Evolutionary conservation across 768 basidiomycete genomes (phyloP), one percentile per base, ranked within the genome.

Genomic region (Russula compacta): DNA sequence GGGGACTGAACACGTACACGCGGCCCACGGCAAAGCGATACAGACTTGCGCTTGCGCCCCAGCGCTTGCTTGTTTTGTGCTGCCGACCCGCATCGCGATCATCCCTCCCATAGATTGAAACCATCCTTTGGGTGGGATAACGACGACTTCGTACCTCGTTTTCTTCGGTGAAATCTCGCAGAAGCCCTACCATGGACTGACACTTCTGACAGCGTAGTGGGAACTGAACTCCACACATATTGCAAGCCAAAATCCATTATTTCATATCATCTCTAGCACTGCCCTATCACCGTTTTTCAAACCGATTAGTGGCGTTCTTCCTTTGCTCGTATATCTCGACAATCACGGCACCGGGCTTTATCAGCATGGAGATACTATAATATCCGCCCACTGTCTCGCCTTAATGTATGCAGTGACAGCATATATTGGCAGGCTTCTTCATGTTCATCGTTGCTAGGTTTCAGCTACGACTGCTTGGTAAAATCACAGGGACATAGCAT

Each of bases 1-100:
- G 43, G 61, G 39, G 21, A 62, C 10, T 48, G 44, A 58, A 58
- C 56, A 62, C 56, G 56, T 58, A 62, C 61, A 53, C 38, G 24
- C 14, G 46, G 36, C 33, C 4, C 35, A 15, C 19, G 5, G 19
- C 38, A n/a, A 50, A 19, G 15, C 9, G 12, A 6, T 7, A 32
- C 11, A 29, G 24, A 8, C 33, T 24, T 12, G 24, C 35, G 19
- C 33, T 55, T 39, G n/a, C n/a, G n/a, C n/a, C n/a, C n/a, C n/a
- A 32, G 17, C 42, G 53, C 29, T 32, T 6, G 21, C 14, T 17
- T 7, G 11, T 8, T 36, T 8, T 9, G 14, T 12, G 39, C 39
- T 39, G 29, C 52, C 9, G 24, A 42, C 52, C 39, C 17, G 15
- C 19, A 21, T 21, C n/a, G 10, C 50, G 35, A n/a, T 8, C n/a